Evolutionary conservation across 441 rosid species (phyloP), one percentile per base, ranked within the genome.

Genomic region (Mallotus japonicus): DNA sequence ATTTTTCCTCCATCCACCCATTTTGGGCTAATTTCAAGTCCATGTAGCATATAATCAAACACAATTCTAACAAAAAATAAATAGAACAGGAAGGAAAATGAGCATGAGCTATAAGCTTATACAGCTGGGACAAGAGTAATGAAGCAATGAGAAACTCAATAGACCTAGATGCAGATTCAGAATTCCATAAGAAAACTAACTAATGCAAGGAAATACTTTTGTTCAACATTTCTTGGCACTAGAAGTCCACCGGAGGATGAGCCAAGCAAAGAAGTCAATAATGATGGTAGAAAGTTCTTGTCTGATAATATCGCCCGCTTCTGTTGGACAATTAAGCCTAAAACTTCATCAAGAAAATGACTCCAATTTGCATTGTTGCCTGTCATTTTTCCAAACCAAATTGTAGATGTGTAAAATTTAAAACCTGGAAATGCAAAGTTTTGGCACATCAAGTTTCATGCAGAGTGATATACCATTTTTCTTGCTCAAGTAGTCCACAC

Each of bases 241-340:
- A 85, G 79, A 77, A 93, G 84, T 82, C 84, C 84, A 79, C 76
- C 65, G 65, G 76, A n/a, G 55, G 85, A 77, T 63, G 92, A 89
- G 73, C 97, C 83, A 60, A 96, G 95, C 85, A 90, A 82, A 60
- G 91, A 82, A 49, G 92, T 82, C 90, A 96, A 76, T 79, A 90
- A 87, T 28, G 98, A 86, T 69, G 97, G 77, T 51, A 96, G 89
- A 78, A 85, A 96, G n/a, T 84, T 84, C 72, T 77, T 83, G 86
- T 94, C 96, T 20, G 99, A 91, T 67, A 92, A 67, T 77, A 96
- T 85, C 69, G 86, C 86, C 84, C 87, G 89, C 78, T 83, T 91
- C 75, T 92, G 97, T 83, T 92, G 97, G 77, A 88, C 86, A 59
- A 94, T 81, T 85, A 92, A 76, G 65, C 85, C 95, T 88, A 92